Conservation (phyloP, 768 basidiomycete species). For the Hygrocybe punicea region DNA sequence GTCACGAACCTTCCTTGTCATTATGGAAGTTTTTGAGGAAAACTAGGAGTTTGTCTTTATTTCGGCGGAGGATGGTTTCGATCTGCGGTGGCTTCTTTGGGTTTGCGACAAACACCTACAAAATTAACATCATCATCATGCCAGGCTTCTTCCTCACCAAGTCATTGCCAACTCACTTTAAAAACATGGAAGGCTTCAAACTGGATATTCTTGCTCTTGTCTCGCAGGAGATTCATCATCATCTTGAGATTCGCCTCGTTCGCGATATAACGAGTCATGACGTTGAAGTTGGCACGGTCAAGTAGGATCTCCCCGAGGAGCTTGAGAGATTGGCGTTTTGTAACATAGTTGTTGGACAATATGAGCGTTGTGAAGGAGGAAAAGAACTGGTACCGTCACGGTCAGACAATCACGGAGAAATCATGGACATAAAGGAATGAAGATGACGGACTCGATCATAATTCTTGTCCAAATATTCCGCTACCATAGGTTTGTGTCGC, state of each 20-base stretch:
- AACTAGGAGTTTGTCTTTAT: slow-evolving; percentile 86
- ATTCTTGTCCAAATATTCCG: slow-evolving; percentile 93
- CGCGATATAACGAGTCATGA: slow-evolving; percentile 97
- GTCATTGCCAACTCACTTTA: slow-evolving; percentile 61
- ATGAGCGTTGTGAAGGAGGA: slow-evolving; percentile 90
- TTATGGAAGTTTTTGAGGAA: slow-evolving; percentile 96
- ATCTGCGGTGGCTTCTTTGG: slow-evolving; percentile 98
- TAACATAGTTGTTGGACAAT: slow-evolving; percentile 93
- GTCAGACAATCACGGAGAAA: slow-evolving; percentile 6
- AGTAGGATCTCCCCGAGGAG: slow-evolving; percentile 96
- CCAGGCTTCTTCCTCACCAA: background rate
- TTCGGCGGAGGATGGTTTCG: slow-evolving; percentile 82
- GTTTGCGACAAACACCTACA: slow-evolving; percentile 94
- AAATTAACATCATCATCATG: background rate
- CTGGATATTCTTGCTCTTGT: slow-evolving; percentile 99
- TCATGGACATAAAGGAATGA: background rate
- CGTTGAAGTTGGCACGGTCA: slow-evolving; percentile 95
- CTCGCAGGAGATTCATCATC: slow-evolving; percentile 99
- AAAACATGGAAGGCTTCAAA: slow-evolving; percentile 99
- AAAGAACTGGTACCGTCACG: slow-evolving; percentile 69
- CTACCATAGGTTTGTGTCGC: slow-evolving; percentile 97
- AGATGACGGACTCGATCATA: slow-evolving; percentile 77
- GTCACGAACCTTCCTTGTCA: slow-evolving; percentile 87
- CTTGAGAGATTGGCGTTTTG: slow-evolving; percentile 98
- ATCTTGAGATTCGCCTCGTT: slow-evolving; percentile 96